Evolutionary conservation across 345 rosid genomes (phyloP).

Genomic region (Citrus sp.): DNA sequence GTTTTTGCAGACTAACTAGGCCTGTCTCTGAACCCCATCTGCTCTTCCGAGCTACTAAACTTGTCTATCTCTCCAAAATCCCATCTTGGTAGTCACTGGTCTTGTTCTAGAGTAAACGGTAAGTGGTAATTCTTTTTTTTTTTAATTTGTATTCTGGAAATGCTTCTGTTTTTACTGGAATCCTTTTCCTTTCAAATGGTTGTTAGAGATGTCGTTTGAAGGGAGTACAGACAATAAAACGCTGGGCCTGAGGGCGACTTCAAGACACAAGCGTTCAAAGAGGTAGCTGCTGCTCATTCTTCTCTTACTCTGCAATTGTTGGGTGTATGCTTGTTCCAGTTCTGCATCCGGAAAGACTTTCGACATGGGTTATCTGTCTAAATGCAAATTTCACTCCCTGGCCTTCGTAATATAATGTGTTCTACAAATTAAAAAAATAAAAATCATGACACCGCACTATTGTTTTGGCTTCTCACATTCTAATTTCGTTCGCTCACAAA

Average conservation of each 20-base stretch:
- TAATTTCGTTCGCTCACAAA: neutral
- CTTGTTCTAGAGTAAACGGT: neutral
- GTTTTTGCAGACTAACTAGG: constrained; percentile 23
- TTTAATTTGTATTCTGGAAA: constrained; percentile 8
- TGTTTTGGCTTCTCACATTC: constrained; percentile 16
- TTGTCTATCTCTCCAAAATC: constrained; percentile 13
- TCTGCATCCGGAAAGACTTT: constrained; percentile 31
- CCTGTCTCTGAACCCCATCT: constrained; percentile 20
- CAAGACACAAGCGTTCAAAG: constrained; percentile 77
- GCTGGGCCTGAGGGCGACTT: constrained; percentile 49
- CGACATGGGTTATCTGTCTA: constrained; percentile 5
- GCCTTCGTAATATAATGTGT: neutral
- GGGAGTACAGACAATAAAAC: constrained; percentile 43
- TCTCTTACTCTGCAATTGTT: constrained; percentile 28
- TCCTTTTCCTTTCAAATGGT: constrained; percentile 14
- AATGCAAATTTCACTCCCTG: constrained; percentile 9
- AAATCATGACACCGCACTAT: neutral
- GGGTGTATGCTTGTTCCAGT: constrained; percentile 4
- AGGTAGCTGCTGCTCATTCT: constrained; percentile 46
- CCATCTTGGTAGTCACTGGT: constrained; percentile 18
- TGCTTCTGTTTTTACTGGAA: constrained; percentile 13
- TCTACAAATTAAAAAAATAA: neutral
- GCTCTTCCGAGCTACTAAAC: constrained; percentile 6
- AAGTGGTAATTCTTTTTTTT: neutral
- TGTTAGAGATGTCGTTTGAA: constrained; percentile 53